Conservation (phyloP, 2,329 filamentous ascomycete species). For the Monosporascus sp. region DNA sequence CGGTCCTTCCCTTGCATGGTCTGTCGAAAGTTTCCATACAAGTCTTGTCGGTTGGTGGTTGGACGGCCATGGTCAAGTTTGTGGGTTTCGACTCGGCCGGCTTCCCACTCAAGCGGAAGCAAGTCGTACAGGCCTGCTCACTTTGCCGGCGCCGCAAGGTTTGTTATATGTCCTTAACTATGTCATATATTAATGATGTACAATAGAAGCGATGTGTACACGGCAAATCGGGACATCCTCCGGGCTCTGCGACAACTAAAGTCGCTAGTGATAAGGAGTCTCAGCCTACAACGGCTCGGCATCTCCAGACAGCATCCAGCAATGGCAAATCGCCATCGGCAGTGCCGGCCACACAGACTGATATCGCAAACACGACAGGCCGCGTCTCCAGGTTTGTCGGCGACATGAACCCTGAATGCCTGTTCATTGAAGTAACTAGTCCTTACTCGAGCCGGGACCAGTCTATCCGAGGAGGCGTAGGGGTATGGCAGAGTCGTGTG, state of each 20-base stretch:
- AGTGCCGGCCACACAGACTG: background rate
- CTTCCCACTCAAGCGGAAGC: constrained; percentile 53
- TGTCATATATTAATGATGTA: background rate
- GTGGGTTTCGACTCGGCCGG: constrained; percentile 50
- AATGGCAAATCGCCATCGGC: background rate
- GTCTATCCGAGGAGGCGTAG: constrained; percentile 48
- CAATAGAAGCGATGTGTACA: constrained; percentile 11
- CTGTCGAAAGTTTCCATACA: no score
- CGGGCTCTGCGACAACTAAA: background rate
- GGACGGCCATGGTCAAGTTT: constrained; percentile 43
- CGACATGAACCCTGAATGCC: constrained; percentile 55
- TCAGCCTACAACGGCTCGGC: background rate
- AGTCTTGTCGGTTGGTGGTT: background rate
- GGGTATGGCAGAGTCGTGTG: constrained; percentile 45
- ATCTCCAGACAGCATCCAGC: background rate
- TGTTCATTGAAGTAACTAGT: constrained; percentile 51
- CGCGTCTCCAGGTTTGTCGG: constrained; percentile 47
- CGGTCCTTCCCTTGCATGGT: no score
- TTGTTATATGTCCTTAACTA: background rate
- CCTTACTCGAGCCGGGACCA: constrained; percentile 30
- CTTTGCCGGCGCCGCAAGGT: constrained; percentile 53
- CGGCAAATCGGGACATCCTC: background rate
- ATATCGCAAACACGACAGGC: constrained; percentile 17
- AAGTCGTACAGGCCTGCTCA: constrained; percentile 53
- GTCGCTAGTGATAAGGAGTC: background rate